Evolutionary conservation across 2,329 filamentous ascomycete genomes (phyloP), one percentile per base, ranked within the genome.

Genomic region (Plectosphaerella cucumerina): DNA sequence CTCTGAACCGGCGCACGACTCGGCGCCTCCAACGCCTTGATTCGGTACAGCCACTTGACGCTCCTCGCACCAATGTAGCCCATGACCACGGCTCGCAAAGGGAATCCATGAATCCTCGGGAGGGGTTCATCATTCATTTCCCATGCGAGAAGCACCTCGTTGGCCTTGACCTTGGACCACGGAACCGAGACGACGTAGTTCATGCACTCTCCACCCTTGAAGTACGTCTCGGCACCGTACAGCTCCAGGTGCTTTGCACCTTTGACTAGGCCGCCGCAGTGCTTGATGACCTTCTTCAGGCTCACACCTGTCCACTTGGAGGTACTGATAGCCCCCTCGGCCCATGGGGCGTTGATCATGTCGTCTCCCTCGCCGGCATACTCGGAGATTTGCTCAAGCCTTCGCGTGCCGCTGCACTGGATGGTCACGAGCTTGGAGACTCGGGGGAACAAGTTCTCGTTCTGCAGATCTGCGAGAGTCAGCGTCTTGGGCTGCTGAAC

Each of bases 131-230:
- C 84, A 55, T 89, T 89, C 85, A 89, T 89, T 59, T 87, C 82
- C 83, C 84, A 89, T 0, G 80, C 81, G 0, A 89, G 71, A 47
- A 89, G 70, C 0, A 89, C 85, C 59, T 89, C 82, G 55, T 86
- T 78, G 9, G 74, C 68, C 56, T 83, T 85, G 45, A 87, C 84
- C 64, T 89, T 89, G 6, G 77, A 76, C 71, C 77, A 85, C 0
- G 86, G 86, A 0, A 89, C 82, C 12, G 75, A 81, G 44, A 88
- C 83, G 18, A 79, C 72, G 58, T 89, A 90, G 64, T 89, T 89
- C 68, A 79, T 80, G 0, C 78, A 74, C 43, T 85, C 68, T 15
- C 77, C 74, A 47, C 83, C 80, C 64, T 89, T 89, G 71, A 89
- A 86, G 60, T 90, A 89, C 0, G 84, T 87, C 51, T 90, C 87